A percentile compares a stretch with the other conserved stretches of the same genome.
Conservation (phyloP, 179 eudicot genomes). For the Spinacia oleracea region DNA sequence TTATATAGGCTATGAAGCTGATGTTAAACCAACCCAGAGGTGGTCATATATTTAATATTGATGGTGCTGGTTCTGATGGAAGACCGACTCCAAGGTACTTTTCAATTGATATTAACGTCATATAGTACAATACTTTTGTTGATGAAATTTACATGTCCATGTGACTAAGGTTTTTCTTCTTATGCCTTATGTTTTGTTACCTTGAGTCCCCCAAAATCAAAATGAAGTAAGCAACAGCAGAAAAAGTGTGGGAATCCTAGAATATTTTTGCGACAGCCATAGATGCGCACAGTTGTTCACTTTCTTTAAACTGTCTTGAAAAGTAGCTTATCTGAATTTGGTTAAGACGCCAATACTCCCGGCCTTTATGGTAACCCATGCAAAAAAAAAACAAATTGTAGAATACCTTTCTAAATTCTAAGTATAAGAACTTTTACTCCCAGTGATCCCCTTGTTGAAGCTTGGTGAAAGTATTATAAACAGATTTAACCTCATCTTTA, state of each 20-base stretch:
- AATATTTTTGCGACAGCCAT: not conserved
- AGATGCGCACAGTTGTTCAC: not conserved
- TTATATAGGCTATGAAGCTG: constrained; percentile 79
- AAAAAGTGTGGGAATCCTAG: not conserved
- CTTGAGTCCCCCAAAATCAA: not conserved
- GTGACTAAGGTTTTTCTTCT: not conserved
- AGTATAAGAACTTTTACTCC: not conserved
- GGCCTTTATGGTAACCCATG: not conserved
- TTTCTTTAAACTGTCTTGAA: not conserved
- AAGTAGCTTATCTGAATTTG: not conserved
- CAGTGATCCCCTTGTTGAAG: not conserved
- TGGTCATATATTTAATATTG: constrained; percentile 90
- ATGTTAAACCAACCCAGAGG: constrained; percentile 86
- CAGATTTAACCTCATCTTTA: not conserved
- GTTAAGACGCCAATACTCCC: not conserved
- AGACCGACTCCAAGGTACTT: constrained; percentile 95
- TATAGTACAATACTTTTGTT: not conserved
- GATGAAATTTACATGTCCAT: not conserved
- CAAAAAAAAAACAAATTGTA: not conserved
- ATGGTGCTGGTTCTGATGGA: constrained; percentile 99
- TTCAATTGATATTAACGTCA: not conserved
- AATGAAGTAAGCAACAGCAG: not conserved
- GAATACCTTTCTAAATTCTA: not conserved
- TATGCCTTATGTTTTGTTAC: not conserved
- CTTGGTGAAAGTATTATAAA: not conserved